Evolutionary conservation across 306 rosid species (phyloP).

Genomic region (Hippophae gyantsensis): DNA sequence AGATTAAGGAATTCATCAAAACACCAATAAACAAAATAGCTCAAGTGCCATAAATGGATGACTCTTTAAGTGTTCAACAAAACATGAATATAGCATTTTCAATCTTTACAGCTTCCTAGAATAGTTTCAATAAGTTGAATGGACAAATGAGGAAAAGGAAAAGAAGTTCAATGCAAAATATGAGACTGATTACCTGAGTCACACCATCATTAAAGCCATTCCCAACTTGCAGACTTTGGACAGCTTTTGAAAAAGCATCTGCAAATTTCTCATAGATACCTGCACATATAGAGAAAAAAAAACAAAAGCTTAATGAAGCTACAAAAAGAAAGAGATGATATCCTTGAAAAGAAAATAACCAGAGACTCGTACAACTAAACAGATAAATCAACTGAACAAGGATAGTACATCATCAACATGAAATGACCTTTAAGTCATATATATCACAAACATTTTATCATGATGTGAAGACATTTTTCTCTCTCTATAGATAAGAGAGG

Average conservation of each 20-base stretch:
- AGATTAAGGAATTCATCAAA: background rate
- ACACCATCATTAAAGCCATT: conserved; percentile 89
- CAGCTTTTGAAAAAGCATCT: conserved; percentile 59
- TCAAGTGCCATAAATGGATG: background rate
- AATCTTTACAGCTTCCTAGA: background rate
- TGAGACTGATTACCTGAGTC: conserved; percentile 47
- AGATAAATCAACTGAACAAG: too few species aligned
- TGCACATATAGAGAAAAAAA: conserved; percentile 17
- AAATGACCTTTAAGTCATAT: too few species aligned
- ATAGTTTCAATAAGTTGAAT: conserved; percentile 4
- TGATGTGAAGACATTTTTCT: too few species aligned
- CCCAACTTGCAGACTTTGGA: conserved; percentile 79
- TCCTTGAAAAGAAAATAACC: background rate
- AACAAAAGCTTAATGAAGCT: background rate
- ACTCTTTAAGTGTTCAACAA: background rate
- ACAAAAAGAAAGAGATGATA: background rate
- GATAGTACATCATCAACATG: too few species aligned
- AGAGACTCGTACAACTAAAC: background rate
- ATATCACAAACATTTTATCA: too few species aligned
- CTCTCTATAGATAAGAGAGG: background rate
- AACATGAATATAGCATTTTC: background rate
- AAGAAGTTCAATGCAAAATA: conserved; percentile 13
- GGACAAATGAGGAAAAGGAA: conserved; percentile 3
- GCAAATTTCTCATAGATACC: conserved; percentile 85
- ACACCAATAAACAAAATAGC: background rate